Evolutionary conservation across 2,329 filamentous ascomycete genomes (phyloP).

Genomic region (Fusarium foetens): DNA sequence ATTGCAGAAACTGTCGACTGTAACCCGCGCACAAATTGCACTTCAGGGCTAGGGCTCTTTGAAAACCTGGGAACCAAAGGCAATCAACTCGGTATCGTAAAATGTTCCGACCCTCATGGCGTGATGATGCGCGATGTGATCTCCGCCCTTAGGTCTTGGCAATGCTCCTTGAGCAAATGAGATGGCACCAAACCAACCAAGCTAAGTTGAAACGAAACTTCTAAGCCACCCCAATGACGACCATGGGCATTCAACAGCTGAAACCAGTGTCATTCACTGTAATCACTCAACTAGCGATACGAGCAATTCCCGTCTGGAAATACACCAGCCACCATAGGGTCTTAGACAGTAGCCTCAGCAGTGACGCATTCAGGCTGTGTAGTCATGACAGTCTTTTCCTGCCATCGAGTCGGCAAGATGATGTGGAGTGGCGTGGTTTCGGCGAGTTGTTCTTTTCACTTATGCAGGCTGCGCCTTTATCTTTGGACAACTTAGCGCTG

Average conservation of each 20-base stretch:
- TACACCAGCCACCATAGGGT: too few species aligned
- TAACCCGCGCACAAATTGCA: background rate
- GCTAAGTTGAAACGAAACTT: conserved; percentile 12
- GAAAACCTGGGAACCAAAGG: background rate
- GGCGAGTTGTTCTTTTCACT: background rate
- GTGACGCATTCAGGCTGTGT: conserved; percentile 13
- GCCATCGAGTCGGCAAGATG: background rate
- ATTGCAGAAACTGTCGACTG: background rate
- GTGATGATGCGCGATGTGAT: background rate
- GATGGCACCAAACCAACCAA: background rate
- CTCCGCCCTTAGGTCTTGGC: conserved; percentile 10
- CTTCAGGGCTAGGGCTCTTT: fast-evolving
- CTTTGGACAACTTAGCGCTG: background rate
- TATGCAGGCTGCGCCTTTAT: background rate
- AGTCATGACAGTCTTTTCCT: background rate
- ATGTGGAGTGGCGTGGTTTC: background rate
- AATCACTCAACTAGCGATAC: background rate
- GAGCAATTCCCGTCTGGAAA: background rate
- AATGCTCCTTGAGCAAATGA: background rate
- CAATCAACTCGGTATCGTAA: background rate
- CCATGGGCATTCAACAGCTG: background rate
- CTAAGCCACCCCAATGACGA: conserved; percentile 41
- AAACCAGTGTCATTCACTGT: too few species aligned
- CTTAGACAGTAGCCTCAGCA: background rate
- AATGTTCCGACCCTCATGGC: background rate